A percentile compares a stretch with the other conserved stretches of the same genome.
Evolutionary conservation across 2,329 filamentous ascomycete species (phyloP).

Genomic region (Talaromyces sp.): DNA sequence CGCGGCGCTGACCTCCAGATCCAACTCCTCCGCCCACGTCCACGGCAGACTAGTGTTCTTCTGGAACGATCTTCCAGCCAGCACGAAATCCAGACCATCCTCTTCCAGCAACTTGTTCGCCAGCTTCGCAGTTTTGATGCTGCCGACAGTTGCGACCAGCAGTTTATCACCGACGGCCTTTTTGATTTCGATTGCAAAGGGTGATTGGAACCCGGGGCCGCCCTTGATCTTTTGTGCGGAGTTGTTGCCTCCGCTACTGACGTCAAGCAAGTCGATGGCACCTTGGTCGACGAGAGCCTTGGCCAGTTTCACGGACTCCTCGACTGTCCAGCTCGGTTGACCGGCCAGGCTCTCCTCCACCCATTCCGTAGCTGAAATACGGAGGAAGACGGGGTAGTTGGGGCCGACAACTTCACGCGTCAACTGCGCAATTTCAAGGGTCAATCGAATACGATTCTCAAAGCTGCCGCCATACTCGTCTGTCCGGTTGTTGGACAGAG

Average conservation of each 20-base stretch:
- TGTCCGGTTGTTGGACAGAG: slow-evolving; percentile 65
- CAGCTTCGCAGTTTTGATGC: slow-evolving; percentile 65
- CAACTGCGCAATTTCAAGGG: slow-evolving; percentile 63
- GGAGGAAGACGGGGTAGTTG: slow-evolving; percentile 67
- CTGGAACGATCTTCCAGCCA: slow-evolving; percentile 73
- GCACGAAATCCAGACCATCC: slow-evolving; percentile 62
- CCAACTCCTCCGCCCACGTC: slow-evolving; percentile 43
- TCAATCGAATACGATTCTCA: slow-evolving; percentile 65
- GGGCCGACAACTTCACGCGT: slow-evolving; percentile 62
- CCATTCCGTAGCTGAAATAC: slow-evolving; percentile 74
- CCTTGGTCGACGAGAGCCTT: slow-evolving; percentile 66
- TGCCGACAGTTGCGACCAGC: slow-evolving; percentile 70
- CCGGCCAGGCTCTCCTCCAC: slow-evolving; percentile 58
- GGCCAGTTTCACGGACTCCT: slow-evolving; percentile 63
- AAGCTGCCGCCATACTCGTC: slow-evolving; percentile 53
- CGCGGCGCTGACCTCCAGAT: slow-evolving; percentile 30
- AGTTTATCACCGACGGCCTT: slow-evolving; percentile 68
- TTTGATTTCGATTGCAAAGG: slow-evolving; percentile 69
- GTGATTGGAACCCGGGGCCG: slow-evolving; percentile 68
- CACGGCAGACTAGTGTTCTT: slow-evolving; percentile 77
- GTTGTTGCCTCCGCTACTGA: slow-evolving; percentile 72
- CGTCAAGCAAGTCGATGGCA: slow-evolving; percentile 73
- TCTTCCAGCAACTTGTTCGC: slow-evolving; percentile 60
- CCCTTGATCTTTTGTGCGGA: slow-evolving; percentile 40
- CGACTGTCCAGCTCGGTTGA: slow-evolving; percentile 63